Conservation (phyloP, 768 basidiomycete species). For the Hericium alpestre region DNA sequence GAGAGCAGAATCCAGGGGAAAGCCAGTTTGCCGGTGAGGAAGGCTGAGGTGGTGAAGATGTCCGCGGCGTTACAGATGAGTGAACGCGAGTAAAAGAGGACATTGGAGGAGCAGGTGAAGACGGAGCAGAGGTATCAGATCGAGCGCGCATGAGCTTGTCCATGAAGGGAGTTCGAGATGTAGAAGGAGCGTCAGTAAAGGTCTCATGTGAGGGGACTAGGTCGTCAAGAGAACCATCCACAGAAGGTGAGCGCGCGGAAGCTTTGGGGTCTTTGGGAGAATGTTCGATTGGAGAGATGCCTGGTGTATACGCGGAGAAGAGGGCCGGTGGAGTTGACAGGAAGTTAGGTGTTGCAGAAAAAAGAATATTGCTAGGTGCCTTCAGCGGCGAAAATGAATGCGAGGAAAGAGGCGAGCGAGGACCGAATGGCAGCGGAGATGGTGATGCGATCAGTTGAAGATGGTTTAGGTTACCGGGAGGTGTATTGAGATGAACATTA, state of each 20-base stretch:
- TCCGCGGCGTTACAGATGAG: neutral
- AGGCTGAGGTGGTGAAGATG: neutral
- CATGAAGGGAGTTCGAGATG: neutral
- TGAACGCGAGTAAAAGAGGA: neutral
- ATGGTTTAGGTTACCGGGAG: neutral
- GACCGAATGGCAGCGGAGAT: constrained; percentile 2
- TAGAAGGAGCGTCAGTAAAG: no score
- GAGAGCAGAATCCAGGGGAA: neutral
- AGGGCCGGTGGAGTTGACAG: neutral
- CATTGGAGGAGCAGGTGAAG: neutral
- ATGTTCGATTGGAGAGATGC: constrained; percentile 8
- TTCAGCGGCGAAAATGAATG: neutral
- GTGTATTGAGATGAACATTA: neutral
- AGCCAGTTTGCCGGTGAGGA: neutral
- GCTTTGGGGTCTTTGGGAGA: neutral
- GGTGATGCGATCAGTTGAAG: constrained; percentile 13
- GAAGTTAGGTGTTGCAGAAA: neutral
- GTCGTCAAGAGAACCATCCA: neutral
- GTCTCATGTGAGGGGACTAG: no score
- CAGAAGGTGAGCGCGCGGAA: neutral
- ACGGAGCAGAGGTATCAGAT: neutral
- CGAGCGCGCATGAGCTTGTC: constrained; percentile 1
- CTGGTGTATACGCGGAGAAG: constrained; percentile 4
- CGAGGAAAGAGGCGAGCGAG: constrained; percentile 3
- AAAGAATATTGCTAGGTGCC: neutral